Evolutionary conservation across 2,329 filamentous ascomycete genomes (phyloP).

Genomic region (Tolypocladium cylindrosporum): DNA sequence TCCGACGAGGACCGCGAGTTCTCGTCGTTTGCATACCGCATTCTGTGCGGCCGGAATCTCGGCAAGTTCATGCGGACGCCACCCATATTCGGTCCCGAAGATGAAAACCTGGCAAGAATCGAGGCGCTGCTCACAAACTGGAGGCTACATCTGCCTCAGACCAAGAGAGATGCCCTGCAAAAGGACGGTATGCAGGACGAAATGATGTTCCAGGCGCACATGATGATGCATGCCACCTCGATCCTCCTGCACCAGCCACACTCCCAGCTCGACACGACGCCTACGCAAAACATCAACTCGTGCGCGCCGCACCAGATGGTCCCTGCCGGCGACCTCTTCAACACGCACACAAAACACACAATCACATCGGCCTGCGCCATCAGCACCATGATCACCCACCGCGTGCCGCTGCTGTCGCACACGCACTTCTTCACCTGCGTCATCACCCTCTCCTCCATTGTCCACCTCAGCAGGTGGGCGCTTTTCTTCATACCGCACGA

Average conservation of each 20-base stretch:
- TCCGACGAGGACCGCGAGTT: slow-evolving; percentile 59
- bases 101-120: slow-evolving; percentile 40
- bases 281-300: slow-evolving; percentile 48
- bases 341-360: slow-evolving; percentile 68
- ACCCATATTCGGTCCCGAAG: slow-evolving; percentile 39
- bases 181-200: slow-evolving; percentile 68
- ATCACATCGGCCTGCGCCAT: slow-evolving; percentile 71
- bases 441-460: slow-evolving; percentile 67
- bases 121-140: slow-evolving; percentile 57
- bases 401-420: slow-evolving; percentile 61
- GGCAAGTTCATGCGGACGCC: slow-evolving; percentile 60
- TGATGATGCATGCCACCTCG: slow-evolving; percentile 58
- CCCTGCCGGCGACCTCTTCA: slow-evolving; percentile 41
- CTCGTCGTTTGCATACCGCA: slow-evolving; percentile 77
- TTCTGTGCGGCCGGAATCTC: slow-evolving; percentile 71
- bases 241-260: slow-evolving; percentile 74
- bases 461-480: slow-evolving; percentile 72
- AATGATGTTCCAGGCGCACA: slow-evolving; percentile 84
- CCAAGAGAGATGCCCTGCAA: slow-evolving; percentile 60
- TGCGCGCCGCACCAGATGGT: slow-evolving; percentile 52
- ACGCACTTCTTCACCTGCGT: slow-evolving; percentile 80
- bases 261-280: slow-evolving; percentile 60
- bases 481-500: slow-evolving; percentile 49
- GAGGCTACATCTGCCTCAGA: slow-evolving; percentile 65
- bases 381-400: slow-evolving; percentile 63